These are phyloP conservation scores for Teratosphaeria viscida DNA, from an alignment of 2,329 filamentous ascomycete species.

Conservation along the genomic window DNA sequence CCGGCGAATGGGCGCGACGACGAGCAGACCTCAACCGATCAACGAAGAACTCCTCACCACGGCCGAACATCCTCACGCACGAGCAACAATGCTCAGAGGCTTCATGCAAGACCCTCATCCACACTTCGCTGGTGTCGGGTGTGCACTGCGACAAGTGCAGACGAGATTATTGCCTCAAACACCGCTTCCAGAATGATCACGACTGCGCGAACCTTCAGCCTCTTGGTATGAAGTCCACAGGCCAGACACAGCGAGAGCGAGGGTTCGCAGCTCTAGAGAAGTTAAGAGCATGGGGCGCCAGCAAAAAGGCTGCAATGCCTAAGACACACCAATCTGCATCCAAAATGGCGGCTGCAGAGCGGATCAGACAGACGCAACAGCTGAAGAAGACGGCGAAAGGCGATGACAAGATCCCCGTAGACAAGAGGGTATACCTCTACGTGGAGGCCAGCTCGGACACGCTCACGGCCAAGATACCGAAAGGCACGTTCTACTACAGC, in stretches of 20 bases:
- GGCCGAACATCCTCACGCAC: slow-evolving; percentile 47
- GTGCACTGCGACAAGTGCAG: slow-evolving; percentile 64
- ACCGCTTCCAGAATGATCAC: slow-evolving; percentile 70
- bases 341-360: slow-evolving; percentile 46
- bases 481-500: slow-evolving; percentile 41
- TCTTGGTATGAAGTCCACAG: slow-evolving; percentile 34
- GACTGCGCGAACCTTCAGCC: slow-evolving; percentile 67
- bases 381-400: slow-evolving; percentile 86
- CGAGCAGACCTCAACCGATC: slow-evolving; percentile 30
- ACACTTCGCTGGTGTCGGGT: slow-evolving; percentile 56
- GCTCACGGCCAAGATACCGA: slow-evolving; percentile 70
- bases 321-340: slow-evolving; percentile 46
- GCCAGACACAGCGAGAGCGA: slow-evolving; percentile 47
- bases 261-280: slow-evolving; percentile 65
- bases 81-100: slow-evolving; percentile 59
- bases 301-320: slow-evolving; percentile 41
- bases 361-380: slow-evolving; percentile 59
- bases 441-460: slow-evolving; percentile 86
- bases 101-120: slow-evolving; percentile 59
- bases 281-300: slow-evolving; percentile 68
- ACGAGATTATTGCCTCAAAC: slow-evolving; percentile 65
- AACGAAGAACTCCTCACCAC: slow-evolving; percentile 24
- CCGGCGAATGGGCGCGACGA: slow-evolving; percentile 49
- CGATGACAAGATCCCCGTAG: slow-evolving; percentile 65
- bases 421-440: slow-evolving; percentile 82